Base-by-base conservation (phyloP, 441 rosid genomes). In the Mallotus repandus region DNA sequence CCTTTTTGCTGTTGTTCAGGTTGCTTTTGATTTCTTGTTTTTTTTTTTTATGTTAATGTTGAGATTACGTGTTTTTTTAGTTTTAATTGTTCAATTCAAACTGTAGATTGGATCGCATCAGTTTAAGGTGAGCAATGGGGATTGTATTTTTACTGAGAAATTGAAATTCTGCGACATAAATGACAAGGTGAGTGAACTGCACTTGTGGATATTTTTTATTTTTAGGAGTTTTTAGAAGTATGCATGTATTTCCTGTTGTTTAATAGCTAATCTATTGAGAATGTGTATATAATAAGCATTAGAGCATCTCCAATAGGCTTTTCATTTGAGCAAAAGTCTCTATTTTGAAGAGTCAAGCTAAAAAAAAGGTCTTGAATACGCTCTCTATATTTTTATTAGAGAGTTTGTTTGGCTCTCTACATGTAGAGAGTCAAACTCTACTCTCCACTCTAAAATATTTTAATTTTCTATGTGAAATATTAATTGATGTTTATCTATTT, bases 1-100 rank as follows among this genome's bases (percentile, higher is more conserved):
- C 1, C 91, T 87, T 80, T 91, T 88, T 35, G 97, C 97, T 41
- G 91, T 95, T 74, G 91, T 95, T 86, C 98, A 92, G 96, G 99
- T 83, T 76, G 19, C 53, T 56, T 75, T 54, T 58, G 7, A 5
- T 25, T 29, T 63, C 9, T 19, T 21, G 58, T n/a, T n/a, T n/a
- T 50, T 2, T 54, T 9, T 54, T 54, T 54, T 1, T 22, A 54
- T n/a, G 22, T 54, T 54, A 50, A 19, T 22, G 4, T 35, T 38
- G 41, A 4, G 41, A 38, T 4, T 38, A 38, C 7, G 41, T 19
- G 19, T 38, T 4, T 41, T 13, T 12, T 50, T 2, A 13, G 18
- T 57, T 11, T 5, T 15, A 46, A 62, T 43, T 18, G 46, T 1
- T 22, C 7, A 10, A 63, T 9, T 35, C 9, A 16, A 69, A 19